Evolutionary conservation across 345 rosid species (phyloP).

Genomic region (Acer negundo): DNA sequence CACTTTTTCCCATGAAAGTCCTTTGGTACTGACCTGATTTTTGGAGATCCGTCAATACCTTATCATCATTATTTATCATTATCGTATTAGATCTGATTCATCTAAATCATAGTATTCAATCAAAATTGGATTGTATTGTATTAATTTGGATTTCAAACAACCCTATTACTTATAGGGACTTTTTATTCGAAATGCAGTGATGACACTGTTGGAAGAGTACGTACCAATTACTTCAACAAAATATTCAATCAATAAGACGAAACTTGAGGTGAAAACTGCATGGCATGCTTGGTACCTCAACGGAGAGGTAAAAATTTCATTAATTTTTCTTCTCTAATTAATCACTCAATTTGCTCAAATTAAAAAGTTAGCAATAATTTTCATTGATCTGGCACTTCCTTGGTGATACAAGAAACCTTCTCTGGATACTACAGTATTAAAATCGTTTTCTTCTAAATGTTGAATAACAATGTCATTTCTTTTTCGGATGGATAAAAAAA

Average conservation of each 20-base stretch:
- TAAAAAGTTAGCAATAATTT: conserved; percentile 12
- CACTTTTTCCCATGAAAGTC: no score
- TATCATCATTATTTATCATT: no score
- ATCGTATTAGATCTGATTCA: no score
- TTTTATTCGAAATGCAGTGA: conserved; percentile 55
- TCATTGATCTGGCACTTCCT: conserved; percentile 68
- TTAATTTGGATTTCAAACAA: not conserved
- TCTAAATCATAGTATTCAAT: no score
- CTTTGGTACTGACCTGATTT: no score
- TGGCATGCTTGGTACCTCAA: conserved; percentile 90
- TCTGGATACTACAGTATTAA: conserved; percentile 49
- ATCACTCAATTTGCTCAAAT: not conserved
- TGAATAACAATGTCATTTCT: no score
- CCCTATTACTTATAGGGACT: not conserved
- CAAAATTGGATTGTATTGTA: no score
- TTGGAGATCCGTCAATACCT: no score
- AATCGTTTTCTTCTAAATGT: not conserved
- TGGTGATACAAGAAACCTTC: conserved; percentile 45
- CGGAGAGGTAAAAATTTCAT: conserved; percentile 45
- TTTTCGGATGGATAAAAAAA: no score
- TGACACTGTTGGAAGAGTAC: conserved; percentile 80
- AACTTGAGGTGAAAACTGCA: conserved; percentile 44
- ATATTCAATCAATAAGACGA: conserved; percentile 64
- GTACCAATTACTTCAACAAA: conserved; percentile 82
- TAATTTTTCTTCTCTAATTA: not conserved